Evolutionary conservation across 1,284 basidiomycete species (phyloP).

Genomic region (Paramarasmius palmivorus): DNA sequence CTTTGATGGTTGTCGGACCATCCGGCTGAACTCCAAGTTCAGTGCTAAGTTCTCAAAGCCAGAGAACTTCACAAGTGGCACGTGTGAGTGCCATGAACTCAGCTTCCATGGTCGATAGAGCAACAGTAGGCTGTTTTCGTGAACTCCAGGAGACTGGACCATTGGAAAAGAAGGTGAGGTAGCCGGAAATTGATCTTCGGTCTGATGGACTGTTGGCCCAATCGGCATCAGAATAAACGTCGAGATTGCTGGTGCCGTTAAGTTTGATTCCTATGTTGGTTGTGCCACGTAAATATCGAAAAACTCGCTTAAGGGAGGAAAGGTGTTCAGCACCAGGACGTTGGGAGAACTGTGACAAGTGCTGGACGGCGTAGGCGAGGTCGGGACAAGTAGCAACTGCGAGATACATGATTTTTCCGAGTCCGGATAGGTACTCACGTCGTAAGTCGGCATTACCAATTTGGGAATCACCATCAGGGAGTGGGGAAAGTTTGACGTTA

Average conservation of each 20-base stretch:
- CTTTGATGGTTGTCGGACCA: constrained; percentile 8
- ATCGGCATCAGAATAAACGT: neutral
- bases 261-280: constrained; percentile 14
- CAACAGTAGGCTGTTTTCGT: constrained; percentile 27
- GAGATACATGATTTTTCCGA: neutral
- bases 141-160: constrained; percentile 26
- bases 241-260: neutral
- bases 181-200: neutral
- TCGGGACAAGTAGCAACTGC: neutral
- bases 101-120: constrained; percentile 24
- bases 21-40: constrained; percentile 14
- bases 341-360: neutral
- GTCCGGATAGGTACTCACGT: neutral
- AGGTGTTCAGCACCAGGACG: constrained; percentile 18
- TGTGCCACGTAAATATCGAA: constrained; percentile 31
- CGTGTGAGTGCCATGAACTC: constrained; percentile 28
- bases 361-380: neutral
- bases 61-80: constrained; percentile 26
- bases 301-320: constrained; percentile 26
- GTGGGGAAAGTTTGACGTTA: constrained; percentile 17
- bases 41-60: constrained; percentile 24
- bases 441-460: neutral
- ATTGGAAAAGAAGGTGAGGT: constrained; percentile 7
- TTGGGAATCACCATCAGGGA: no score
- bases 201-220: neutral